Percentiles rank a stretch among this genome's conserved stretches.
These are phyloP conservation scores for Rhizodiscina lignyota DNA, from an alignment of 495 filamentous ascomycete genomes.

Conservation along the genomic window DNA sequence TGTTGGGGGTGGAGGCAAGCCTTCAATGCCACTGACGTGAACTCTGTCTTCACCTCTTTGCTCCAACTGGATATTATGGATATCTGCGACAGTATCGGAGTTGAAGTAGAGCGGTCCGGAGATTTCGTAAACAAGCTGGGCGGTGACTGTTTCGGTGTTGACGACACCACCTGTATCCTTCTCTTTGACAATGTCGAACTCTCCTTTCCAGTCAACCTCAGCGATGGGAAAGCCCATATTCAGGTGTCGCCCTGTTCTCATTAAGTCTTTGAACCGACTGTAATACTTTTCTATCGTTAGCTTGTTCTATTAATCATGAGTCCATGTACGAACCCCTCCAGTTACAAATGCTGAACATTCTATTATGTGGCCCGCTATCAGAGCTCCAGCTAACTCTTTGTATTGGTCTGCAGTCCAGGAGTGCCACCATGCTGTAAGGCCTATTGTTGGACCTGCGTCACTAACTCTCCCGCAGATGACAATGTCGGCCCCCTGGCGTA, in stretches of 20 bases:
- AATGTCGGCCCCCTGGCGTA: slow-evolving; percentile 17
- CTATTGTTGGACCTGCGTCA: slow-evolving; percentile 16
- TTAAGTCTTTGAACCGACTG: slow-evolving; percentile 14
- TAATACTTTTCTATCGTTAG: no score
- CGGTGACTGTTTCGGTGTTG: slow-evolving; percentile 9
- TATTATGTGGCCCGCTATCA: slow-evolving; percentile 18
- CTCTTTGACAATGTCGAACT: slow-evolving; percentile 12
- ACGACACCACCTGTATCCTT: slow-evolving; percentile 11
- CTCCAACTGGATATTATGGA: slow-evolving; percentile 17
- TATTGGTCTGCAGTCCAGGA: slow-evolving; percentile 10
- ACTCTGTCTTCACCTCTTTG: slow-evolving; percentile 18
- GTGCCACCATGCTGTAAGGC: slow-evolving; percentile 19
- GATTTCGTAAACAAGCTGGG: slow-evolving; percentile 20
- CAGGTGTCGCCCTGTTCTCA: slow-evolving; percentile 7
- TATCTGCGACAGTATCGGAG: slow-evolving; percentile 19
- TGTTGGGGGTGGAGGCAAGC: slow-evolving; percentile 21
- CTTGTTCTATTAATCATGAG: no score
- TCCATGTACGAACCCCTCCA: no score
- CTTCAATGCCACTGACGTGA: slow-evolving; percentile 17
- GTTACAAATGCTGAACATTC: slow-evolving; percentile 17
- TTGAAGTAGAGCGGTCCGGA: slow-evolving; percentile 18
- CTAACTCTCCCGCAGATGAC: slow-evolving; percentile 16
- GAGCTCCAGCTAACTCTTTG: slow-evolving; percentile 14
- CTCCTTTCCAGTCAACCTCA: slow-evolving; percentile 10
- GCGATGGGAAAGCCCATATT: slow-evolving; percentile 18